Conservation (phyloP, 2,329 filamentous ascomycete genomes). For the Nectriaceae sp. region DNA sequence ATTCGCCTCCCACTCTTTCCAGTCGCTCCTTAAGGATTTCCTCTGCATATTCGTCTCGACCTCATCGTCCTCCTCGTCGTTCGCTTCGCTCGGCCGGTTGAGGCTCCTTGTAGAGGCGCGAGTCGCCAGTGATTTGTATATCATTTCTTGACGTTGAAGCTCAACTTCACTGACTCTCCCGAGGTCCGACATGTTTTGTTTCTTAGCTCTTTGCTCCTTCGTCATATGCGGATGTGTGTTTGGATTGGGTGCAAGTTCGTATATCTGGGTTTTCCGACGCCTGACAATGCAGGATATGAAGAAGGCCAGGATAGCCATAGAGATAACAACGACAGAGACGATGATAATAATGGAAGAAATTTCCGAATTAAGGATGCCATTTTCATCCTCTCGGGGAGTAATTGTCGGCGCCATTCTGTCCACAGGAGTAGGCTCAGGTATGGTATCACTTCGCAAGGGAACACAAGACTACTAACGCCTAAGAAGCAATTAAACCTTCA, state of each 20-base stretch:
- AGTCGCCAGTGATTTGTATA: slow-evolving; percentile 45
- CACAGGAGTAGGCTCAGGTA: too few relatives aligned
- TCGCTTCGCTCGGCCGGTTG: slow-evolving; percentile 5
- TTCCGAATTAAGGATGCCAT: too few relatives aligned
- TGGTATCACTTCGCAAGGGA: too few relatives aligned
- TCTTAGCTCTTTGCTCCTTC: slow-evolving; percentile 7
- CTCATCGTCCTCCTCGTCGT: slow-evolving; percentile 10
- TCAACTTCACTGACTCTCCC: slow-evolving; percentile 35
- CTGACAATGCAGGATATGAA: neutral
- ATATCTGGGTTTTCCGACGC: neutral
- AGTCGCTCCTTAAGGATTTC: slow-evolving; percentile 31
- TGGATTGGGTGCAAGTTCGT: neutral
- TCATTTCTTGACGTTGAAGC: slow-evolving; percentile 40
- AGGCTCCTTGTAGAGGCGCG: slow-evolving; percentile 24
- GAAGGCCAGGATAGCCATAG: neutral
- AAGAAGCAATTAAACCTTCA: too few relatives aligned
- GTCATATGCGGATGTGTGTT: neutral
- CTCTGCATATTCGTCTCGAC: slow-evolving; percentile 23
- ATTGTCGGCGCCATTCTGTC: too few relatives aligned
- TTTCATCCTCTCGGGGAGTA: too few relatives aligned
- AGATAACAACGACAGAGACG: neutral
- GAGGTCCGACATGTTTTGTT: slow-evolving; percentile 15
- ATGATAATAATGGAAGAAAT: too few relatives aligned
- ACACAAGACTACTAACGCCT: too few relatives aligned
- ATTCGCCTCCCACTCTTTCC: slow-evolving; percentile 43